Base-by-base conservation (phyloP, 163 green algal species). In the Chlorella variabilis region DNA sequence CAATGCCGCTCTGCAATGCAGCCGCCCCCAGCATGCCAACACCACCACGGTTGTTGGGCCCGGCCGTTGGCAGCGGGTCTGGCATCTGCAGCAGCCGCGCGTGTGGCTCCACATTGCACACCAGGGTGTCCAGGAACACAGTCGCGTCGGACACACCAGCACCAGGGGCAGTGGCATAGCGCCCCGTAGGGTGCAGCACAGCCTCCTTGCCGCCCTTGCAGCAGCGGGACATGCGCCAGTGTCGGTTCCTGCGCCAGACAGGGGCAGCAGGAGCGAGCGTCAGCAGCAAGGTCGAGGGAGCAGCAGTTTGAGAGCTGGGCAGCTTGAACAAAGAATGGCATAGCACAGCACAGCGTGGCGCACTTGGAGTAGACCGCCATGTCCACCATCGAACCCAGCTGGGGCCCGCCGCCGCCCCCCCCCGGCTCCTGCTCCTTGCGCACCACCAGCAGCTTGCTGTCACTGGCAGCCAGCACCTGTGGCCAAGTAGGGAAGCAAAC, bases 151-250 rank as follows among this genome's bases (percentile, higher is more conserved):
- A 71, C 42, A 41, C 56, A 15, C 42, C 63, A 23, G 48, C 18
- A 68, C 68, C 79, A 54, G 77, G 62, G 2, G 33, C 54, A n/a
- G 82, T 84, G 27, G 90, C 87, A 74, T 84, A 93, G 39, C 91
- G 82, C 41, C 34, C 27, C 23, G 87, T 94, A 27, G 92, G 90
- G 48, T 56, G 51, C 69, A 97, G 90, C 69, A 93, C 79, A 5
- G 89, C 88, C 1, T 38, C 39, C 88, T 96, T 97, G 76, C 92
- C 93, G 15, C 88, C 92, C 86, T 97, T 97, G 90, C 87, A 90
- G 84, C 83, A 93, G 76, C 86, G 91, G 0, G 87, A 36, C 83
- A 94, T 83, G 62, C 93, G 86, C 81, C 96, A 97, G 89, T 96
- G 92, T 36, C 93, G 88, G 86, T 93, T 95, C 76, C 89, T 91